A percentile compares a stretch with the other conserved stretches of the same genome.
Evolutionary conservation across 805 yeast genomes (phyloP).

Genomic region (Isabelozyma gotoi): DNA sequence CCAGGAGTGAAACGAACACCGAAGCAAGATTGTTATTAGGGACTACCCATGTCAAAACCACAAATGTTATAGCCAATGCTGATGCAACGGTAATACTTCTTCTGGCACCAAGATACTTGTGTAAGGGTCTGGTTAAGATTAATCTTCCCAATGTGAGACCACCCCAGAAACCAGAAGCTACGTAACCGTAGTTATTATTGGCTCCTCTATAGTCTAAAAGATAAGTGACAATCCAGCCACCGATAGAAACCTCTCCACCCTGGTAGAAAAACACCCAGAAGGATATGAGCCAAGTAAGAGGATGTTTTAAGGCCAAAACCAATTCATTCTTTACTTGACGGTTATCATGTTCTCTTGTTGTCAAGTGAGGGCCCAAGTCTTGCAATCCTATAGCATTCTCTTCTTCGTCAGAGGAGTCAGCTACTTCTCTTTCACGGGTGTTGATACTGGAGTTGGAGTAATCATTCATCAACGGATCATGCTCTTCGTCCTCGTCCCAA

Average conservation of each 20-base stretch:
- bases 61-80: constrained; percentile 33
- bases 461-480: constrained; percentile 1
- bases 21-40: constrained; percentile 47
- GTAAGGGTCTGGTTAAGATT: constrained; percentile 42
- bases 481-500: constrained; percentile 13
- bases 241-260: constrained; percentile 69
- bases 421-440: not conserved
- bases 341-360: not conserved
- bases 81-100: constrained; percentile 40
- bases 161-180: constrained; percentile 71
- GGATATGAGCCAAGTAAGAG: constrained; percentile 49
- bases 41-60: constrained; percentile 49
- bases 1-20: constrained; percentile 48
- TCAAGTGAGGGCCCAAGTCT: constrained; percentile 1
- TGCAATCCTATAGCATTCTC: not conserved
- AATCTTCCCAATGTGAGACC: constrained; percentile 69
- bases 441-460: not conserved
- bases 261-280: constrained; percentile 58
- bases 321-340: not conserved
- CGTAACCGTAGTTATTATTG: constrained; percentile 48
- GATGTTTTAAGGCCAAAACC: constrained; percentile 34
- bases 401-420: constrained; percentile 1
- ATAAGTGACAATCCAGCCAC: constrained; percentile 73
- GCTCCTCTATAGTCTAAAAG: constrained; percentile 55
- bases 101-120: constrained; percentile 42